Evolutionary conservation across 2,329 filamentous ascomycete genomes (phyloP), one percentile per base, ranked within the genome.

Genomic region (Coniochaeta pulveracea): DNA sequence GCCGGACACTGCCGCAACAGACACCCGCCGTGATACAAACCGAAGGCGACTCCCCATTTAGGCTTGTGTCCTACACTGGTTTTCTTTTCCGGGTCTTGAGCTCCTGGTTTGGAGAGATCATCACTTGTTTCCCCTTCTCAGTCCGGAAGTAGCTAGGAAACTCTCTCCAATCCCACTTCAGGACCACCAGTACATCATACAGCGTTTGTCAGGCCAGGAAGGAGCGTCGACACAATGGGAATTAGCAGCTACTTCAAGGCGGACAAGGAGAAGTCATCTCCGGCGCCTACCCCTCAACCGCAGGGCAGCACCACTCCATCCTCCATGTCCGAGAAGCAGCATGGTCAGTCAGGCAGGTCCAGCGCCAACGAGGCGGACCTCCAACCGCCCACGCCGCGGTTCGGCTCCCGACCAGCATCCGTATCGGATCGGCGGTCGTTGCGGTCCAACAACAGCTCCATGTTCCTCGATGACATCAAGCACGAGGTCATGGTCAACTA

Each of bases 401-500:
- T 63, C 41, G 59, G 54, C 42, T 69, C 66, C 10, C 64, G 69
- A 12, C 64, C 67, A 32, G 61, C 62, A 42, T 78, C 72, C 1
- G 49, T 69, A 19, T 67, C 66, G 1, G 64, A 17, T 8, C 8
- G 21, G 52, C 57, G 52, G 26, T 71, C 68, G n/a, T 52, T 55
- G 11, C 53, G 52, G 18, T 69, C 66, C 2, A 55, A 49, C 16
- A 54, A 54, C 30, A 73, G 66, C 47, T 72, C 69, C 24, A 56
- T 67, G 36, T 67, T 79, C 38, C 54, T 81, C 9, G 77, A 83
- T 38, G 79, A 83, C 40, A 80, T 85, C 55, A 83, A 80, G 55
- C 77, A 85, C 48, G 81, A 86, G 54, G 78, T 86, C 39, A 86
- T 86, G 80, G 80, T 83, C 39, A 85, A 83, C 56, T 85, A 84